Percentiles rank a stretch among this genome's conserved stretches.
Evolutionary conservation across 169 alveolate species (phyloP).

Genomic region (Neospora caninum): DNA sequence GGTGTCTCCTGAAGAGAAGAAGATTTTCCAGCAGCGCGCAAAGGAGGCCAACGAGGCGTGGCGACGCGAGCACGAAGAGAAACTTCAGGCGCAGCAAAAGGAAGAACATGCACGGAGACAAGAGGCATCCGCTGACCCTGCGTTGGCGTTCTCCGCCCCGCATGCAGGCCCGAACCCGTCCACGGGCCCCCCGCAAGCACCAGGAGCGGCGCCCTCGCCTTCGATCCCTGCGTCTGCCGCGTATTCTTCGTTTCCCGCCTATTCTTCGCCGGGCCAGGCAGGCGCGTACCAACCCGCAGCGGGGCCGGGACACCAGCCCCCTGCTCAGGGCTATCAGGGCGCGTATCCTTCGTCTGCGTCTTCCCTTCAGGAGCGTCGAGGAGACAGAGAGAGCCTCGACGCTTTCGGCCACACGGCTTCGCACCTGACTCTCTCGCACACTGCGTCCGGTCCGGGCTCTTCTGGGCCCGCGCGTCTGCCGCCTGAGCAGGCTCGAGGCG

Average conservation of each 20-base stretch:
- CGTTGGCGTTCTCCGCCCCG: background rate
- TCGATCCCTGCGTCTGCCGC: background rate
- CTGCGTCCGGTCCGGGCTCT: too few relatives aligned
- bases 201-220: background rate
- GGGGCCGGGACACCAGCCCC: too few relatives aligned
- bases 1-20: constrained; percentile 54
- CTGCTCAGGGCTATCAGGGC: too few relatives aligned
- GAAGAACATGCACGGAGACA: background rate
- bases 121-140: background rate
- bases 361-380: too few relatives aligned
- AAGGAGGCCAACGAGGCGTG: constrained; percentile 63
- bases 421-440: too few relatives aligned
- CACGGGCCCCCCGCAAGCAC: background rate
- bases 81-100: constrained; percentile 8
- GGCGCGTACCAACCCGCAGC: too few relatives aligned
- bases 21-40: constrained; percentile 55
- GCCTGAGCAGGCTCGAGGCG: too few relatives aligned
- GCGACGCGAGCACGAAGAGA: constrained; percentile 37
- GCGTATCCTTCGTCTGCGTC: too few relatives aligned
- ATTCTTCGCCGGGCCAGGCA: background rate
- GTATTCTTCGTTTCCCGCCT: background rate
- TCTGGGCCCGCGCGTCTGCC: too few relatives aligned
- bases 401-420: too few relatives aligned
- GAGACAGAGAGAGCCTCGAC: too few relatives aligned
- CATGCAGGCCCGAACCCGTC: background rate